Base-by-base conservation (phyloP, 169 alveolate genomes). In the Plasmodium berghei region DNA sequence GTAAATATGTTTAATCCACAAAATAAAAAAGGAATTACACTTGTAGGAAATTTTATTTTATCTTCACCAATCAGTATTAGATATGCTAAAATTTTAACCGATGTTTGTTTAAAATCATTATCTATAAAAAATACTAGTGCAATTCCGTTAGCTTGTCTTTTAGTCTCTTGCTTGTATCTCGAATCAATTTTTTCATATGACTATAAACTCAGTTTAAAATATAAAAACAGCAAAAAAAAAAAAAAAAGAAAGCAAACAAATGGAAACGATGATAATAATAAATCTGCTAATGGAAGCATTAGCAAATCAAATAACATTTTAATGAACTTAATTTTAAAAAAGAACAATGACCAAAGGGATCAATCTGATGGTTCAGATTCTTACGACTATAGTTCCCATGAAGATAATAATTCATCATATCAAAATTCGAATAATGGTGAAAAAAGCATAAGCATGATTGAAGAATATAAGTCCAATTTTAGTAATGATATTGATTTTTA, bases 121-220 rank as follows among this genome's bases (percentile, higher is more conserved):
- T 59, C 90, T 14, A 67, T 83, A 56, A 83, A 67, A 10, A 80
- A 83, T 9, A 22, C 49, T 22, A 34, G 72, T 24, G 9, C 90
- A 40, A 83, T 83, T 59, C 90, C 90, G 3, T 58, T 83, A 67
- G 90, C 90, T 16, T 67, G 85, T 55, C 83, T 83, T 48, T 59
- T 83, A 22, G 90, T 83, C 9, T 83, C 90, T 1, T 83, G 83
- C 16, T 83, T 83, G 69, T 83, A 83, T 69, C 24, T 83, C 9
- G 90, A 83, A 72, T 83, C 90, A 18, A 83, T 83, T 66, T 83
- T 83, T 49, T 83, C 90, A 18, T 83, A 83, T 61, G 90, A 83
- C n/a, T 83, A 83, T 49, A 83, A 83, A 54, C 83, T 83, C n/a
- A 66, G 48, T 28, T 48, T 61, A 28, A 83, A 55, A 48, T 83